phyloP scores from a whole-genome alignment of 2,329 filamentous ascomycete genomes.

The Cercospora sp. region DNA sequence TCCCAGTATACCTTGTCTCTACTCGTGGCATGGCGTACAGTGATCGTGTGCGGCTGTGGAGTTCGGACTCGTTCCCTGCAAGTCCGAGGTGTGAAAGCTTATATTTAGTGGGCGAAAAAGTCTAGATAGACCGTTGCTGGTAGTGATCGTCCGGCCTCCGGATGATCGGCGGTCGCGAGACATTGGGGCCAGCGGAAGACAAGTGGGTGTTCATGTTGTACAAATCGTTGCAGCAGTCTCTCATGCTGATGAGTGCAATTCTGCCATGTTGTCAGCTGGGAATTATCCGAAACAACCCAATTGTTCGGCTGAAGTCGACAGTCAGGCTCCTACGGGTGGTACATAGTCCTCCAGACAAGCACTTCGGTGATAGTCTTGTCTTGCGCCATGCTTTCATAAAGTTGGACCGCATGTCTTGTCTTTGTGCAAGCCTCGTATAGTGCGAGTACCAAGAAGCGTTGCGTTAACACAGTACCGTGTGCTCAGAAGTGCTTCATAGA shows the following conservation, averaged over 20 bases:
- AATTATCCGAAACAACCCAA: not conserved
- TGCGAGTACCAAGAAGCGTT: not conserved
- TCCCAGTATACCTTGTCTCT: not conserved
- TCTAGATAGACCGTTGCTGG: not conserved
- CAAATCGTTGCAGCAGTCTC: not conserved
- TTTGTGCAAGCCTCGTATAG: not conserved
- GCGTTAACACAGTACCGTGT: not conserved
- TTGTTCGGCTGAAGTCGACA: too few species aligned
- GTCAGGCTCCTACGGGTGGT: too few species aligned
- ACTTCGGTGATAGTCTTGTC: not conserved
- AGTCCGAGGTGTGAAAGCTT: not conserved
- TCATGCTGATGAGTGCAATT: not conserved
- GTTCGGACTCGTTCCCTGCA: not conserved
- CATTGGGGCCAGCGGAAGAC: not conserved
- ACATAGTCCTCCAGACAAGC: not conserved
- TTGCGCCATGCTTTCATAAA: not conserved
- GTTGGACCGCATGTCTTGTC: not conserved
- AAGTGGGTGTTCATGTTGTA: not conserved
- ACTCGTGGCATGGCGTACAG: not conserved
- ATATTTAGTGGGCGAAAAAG: not conserved
- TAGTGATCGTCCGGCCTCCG: not conserved
- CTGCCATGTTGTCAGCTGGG: not conserved
- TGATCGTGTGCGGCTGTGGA: not conserved
- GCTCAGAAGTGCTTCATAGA: not conserved
- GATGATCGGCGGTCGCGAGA: not conserved